Evolutionary conservation across 208 protist genomes (phyloP).

Genomic region (Kentomonas sorsogonicus): DNA sequence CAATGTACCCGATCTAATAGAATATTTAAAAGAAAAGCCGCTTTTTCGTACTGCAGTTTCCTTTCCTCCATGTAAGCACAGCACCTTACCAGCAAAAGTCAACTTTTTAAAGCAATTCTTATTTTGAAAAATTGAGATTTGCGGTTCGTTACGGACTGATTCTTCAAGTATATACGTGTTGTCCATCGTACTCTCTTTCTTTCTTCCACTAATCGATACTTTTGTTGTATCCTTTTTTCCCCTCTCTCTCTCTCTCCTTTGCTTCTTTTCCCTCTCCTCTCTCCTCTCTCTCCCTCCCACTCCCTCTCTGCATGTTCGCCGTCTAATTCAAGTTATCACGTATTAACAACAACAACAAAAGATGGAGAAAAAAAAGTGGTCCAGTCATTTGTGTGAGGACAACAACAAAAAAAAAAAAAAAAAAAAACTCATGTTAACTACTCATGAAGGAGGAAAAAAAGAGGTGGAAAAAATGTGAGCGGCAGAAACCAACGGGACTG

Average conservation of each 20-base stretch:
- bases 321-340: too few species aligned
- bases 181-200: background rate
- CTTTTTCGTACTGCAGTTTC: background rate
- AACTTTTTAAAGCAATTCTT: background rate
- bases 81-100: background rate
- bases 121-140: too few species aligned
- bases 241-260: background rate
- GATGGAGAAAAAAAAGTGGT: background rate
- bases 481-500: slow-evolving; percentile 1
- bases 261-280: too few species aligned
- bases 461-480: slow-evolving; percentile 1
- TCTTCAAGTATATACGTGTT: too few species aligned
- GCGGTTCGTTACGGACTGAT: too few species aligned
- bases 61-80: background rate
- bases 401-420: slow-evolving; percentile 5
- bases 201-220: slow-evolving; percentile 4
- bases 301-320: too few species aligned
- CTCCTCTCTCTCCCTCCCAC: too few species aligned
- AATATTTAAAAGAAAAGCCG: background rate
- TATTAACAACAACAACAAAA: background rate
- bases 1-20: background rate
- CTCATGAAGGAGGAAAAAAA: background rate
- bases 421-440: background rate
- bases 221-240: background rate
- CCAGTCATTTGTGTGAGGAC: background rate